These are phyloP conservation scores for Kwoniella sp. DNA, from an alignment of 768 basidiomycete species.

Conservation along the genomic window DNA sequence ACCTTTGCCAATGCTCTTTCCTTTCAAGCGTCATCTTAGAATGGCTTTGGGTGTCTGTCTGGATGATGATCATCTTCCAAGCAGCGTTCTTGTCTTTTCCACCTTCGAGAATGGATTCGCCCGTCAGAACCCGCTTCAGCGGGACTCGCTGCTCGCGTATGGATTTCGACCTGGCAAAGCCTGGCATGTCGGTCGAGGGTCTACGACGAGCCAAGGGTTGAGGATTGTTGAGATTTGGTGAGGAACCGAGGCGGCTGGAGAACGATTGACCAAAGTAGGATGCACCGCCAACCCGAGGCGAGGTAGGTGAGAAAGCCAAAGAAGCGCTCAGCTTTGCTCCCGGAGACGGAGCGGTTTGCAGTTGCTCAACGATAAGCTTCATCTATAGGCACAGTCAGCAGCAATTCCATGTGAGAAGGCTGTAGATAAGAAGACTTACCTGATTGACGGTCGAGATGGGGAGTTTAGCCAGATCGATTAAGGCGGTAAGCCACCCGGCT, in stretches of 20 bases:
- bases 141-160: conserved; percentile 39
- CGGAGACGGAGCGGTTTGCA: conserved; percentile 7
- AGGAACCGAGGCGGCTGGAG: conserved; percentile 25
- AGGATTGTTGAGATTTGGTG: conserved; percentile 17
- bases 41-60: conserved; percentile 38
- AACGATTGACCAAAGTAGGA: conserved; percentile 32
- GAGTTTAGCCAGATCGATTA: conserved; percentile 30
- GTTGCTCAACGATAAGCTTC: conserved; percentile 26
- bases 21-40: conserved; percentile 51
- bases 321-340: no score
- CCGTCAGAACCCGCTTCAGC: conserved; percentile 40
- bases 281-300: conserved; percentile 18
- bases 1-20: conserved; percentile 70
- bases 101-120: conserved; percentile 43
- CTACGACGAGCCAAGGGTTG: conserved; percentile 15
- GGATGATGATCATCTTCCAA: conserved; percentile 48
- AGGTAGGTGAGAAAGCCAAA: conserved; percentile 18
- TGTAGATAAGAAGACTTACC: conserved; percentile 9
- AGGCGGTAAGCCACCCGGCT: conserved; percentile 18
- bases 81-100: conserved; percentile 48
- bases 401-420: conserved; percentile 1
- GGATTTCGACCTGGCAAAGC: conserved; percentile 19
- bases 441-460: conserved; percentile 24
- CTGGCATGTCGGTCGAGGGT: conserved; percentile 33
- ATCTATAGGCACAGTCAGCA: conserved; percentile 7